phyloP scores from a whole-genome alignment of 2,329 filamentous ascomycete species.

The Ceratocystis destructans region DNA sequence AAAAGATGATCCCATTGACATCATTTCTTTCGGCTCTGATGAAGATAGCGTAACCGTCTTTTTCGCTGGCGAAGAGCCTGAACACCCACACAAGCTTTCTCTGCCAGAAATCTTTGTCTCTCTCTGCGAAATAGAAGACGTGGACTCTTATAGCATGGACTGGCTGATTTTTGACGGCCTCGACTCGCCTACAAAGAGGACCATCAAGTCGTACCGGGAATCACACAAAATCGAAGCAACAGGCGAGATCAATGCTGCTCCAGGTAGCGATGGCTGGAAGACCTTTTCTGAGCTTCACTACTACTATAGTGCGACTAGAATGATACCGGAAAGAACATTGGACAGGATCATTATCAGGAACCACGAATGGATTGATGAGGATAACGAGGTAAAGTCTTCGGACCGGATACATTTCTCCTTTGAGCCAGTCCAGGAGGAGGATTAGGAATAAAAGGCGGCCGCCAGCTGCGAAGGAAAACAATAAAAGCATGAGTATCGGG shows the following conservation, averaged over 20 bases:
- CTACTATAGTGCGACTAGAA: background rate
- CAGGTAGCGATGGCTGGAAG: background rate
- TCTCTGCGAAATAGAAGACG: background rate
- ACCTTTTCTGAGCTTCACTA: background rate
- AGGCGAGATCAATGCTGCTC: background rate
- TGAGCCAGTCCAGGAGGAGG: background rate
- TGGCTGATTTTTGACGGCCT: background rate
- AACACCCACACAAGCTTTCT: background rate
- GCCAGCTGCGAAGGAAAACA: too few relatives aligned
- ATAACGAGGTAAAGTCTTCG: background rate
- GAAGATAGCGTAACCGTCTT: background rate
- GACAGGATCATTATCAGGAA: background rate
- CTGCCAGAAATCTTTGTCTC: background rate
- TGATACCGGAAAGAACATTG: background rate
- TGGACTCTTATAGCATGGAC: background rate
- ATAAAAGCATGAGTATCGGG: too few relatives aligned
- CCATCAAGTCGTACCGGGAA: background rate
- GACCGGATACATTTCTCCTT: background rate
- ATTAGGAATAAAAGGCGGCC: too few relatives aligned
- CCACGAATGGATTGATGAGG: background rate
- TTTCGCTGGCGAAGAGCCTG: background rate
- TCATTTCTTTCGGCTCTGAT: background rate
- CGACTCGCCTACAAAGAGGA: background rate
- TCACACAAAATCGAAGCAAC: background rate
- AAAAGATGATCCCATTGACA: background rate